A percentile compares a stretch with the other conserved stretches of the same genome.
phyloP scores from a whole-genome alignment of 208 protist genomes.

The Crithidia fasciculata region DNA sequence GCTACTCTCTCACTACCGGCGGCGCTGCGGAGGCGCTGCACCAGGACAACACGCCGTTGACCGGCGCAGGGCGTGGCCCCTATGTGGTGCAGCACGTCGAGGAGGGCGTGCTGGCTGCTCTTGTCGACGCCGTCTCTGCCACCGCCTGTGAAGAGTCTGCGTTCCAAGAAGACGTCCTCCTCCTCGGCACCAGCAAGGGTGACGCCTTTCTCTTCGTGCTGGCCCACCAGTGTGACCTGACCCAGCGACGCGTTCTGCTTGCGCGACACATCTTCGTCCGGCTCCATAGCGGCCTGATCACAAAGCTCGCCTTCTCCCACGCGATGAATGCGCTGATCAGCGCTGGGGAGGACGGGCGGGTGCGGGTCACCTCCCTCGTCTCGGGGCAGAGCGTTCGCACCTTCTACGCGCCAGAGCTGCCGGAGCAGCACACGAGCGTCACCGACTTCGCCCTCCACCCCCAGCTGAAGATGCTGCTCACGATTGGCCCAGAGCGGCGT shows the following conservation, averaged over 20 bases:
- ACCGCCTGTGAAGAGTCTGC: conserved; percentile 59
- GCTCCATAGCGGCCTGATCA: conserved; percentile 53
- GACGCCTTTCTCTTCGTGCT: conserved; percentile 69
- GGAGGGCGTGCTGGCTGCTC: conserved; percentile 63
- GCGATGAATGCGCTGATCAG: conserved; percentile 64
- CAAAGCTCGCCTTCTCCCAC: conserved; percentile 75
- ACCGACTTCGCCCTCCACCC: conserved; percentile 68
- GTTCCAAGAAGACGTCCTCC: conserved; percentile 69
- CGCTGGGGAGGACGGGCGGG: conserved; percentile 68
- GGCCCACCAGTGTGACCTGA: conserved; percentile 44
- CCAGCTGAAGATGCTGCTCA: conserved; percentile 70
- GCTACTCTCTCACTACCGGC: conserved; percentile 42
- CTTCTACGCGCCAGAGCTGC: conserved; percentile 39
- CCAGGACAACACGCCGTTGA: conserved; percentile 48
- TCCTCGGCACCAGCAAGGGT: conserved; percentile 70
- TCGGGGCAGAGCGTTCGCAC: conserved; percentile 48
- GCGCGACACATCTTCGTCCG: conserved; percentile 31
- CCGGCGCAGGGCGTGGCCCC: conserved; percentile 47
- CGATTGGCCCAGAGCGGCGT: conserved; percentile 73
- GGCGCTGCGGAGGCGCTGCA: conserved; percentile 44
- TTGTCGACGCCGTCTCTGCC: conserved; percentile 68
- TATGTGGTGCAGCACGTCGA: conserved; percentile 64
- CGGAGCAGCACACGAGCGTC: conserved; percentile 58
- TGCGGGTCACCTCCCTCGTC: conserved; percentile 72
- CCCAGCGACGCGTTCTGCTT: conserved; percentile 41